Conservation (phyloP, 805 yeast genomes). For the Ogataea angusta region DNA sequence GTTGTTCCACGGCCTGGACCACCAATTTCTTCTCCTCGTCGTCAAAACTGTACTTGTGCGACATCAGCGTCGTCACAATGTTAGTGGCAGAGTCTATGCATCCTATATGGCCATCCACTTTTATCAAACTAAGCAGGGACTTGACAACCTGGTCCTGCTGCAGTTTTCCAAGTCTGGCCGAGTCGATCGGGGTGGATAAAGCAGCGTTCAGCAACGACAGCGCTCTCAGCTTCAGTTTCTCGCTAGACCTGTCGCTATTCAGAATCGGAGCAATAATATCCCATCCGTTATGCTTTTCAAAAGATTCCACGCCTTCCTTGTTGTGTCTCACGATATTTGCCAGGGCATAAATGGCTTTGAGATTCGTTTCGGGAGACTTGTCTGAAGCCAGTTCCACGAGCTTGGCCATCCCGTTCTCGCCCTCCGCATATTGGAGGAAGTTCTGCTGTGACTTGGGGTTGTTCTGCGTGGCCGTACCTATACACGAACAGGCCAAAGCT, state of each 20-base stretch:
- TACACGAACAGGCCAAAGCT: constrained; percentile 62
- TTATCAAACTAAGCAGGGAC: constrained; percentile 34
- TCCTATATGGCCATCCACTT: constrained; percentile 40
- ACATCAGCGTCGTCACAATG: constrained; percentile 44
- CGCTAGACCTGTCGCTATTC: constrained; percentile 13
- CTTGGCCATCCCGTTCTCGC: constrained; percentile 40
- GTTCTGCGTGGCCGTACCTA: constrained; percentile 93
- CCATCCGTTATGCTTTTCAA: constrained; percentile 65
- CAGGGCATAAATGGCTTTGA: constrained; percentile 76
- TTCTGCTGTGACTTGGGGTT: constrained; percentile 73
- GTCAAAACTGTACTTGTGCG: constrained; percentile 44
- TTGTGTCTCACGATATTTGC: constrained; percentile 73
- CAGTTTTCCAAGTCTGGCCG: constrained; percentile 39
- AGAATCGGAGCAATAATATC: constrained; percentile 36
- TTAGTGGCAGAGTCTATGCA: constrained; percentile 57
- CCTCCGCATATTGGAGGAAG: constrained; percentile 48
- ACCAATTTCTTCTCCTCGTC: constrained; percentile 40
- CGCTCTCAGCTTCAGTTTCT: constrained; percentile 49
- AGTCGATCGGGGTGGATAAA: constrained; percentile 48
- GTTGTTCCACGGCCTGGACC: constrained; percentile 33
- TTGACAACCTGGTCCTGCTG: constrained; percentile 33
- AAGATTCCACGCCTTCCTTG: constrained; percentile 49
- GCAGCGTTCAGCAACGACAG: constrained; percentile 50
- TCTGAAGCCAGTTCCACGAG: constrained; percentile 42
- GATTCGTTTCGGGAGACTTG: constrained; percentile 35